Percentiles rank a stretch among this genome's conserved stretches.
Evolutionary conservation across 1,284 basidiomycete genomes (phyloP).

Genomic region (Phellopilus nigrolimitatus): DNA sequence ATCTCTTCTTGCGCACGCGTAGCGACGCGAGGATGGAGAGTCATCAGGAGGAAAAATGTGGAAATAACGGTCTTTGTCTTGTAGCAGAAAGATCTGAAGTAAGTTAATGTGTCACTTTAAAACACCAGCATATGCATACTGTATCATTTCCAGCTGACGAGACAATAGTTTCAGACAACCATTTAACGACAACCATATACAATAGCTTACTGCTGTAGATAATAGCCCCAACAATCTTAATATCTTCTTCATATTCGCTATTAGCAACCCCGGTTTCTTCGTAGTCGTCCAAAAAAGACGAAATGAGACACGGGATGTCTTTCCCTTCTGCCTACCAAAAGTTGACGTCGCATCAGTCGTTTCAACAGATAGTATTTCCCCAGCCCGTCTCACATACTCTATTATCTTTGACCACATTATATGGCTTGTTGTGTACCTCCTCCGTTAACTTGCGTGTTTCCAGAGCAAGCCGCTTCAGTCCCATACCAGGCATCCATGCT

Average conservation of each 20-base stretch:
- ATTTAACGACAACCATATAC: too few species aligned
- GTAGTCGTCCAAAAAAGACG: slow-evolving; percentile 6
- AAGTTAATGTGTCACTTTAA: not conserved
- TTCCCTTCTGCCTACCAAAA: slow-evolving; percentile 11
- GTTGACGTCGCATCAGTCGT: too few species aligned
- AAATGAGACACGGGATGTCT: not conserved
- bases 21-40: slow-evolving; percentile 4
- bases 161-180: too few species aligned
- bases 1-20: slow-evolving; percentile 12
- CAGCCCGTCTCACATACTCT: too few species aligned
- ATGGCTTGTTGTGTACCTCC: not conserved
- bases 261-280: not conserved
- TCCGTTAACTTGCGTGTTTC: not conserved
- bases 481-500: slow-evolving; percentile 12
- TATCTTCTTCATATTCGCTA: slow-evolving; percentile 5
- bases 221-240: slow-evolving; percentile 1
- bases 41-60: slow-evolving; percentile 14
- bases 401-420: not conserved
- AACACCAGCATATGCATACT: too few species aligned
- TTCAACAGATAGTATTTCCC: too few species aligned
- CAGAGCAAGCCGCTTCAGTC: slow-evolving; percentile 5
- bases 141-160: slow-evolving; percentile 1
- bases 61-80: not conserved
- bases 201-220: not conserved
- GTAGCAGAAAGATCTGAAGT: not conserved